phyloP scores from a whole-genome alignment of 768 basidiomycete species.

The Trametes elegans region DNA sequence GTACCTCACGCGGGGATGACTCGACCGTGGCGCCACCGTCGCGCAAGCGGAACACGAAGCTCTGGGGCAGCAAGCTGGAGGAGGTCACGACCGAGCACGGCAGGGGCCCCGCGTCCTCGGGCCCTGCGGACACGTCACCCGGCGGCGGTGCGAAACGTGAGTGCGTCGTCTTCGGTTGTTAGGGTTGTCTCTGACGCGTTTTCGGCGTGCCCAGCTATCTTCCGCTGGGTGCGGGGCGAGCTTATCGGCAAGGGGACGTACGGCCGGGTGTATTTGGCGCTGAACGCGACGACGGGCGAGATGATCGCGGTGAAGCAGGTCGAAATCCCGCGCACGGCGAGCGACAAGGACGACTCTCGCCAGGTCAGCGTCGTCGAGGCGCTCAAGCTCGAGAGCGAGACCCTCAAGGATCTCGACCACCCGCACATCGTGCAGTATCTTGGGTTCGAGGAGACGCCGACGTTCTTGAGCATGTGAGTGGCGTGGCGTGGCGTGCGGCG shows the following conservation, averaged over 20 bases:
- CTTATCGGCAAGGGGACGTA: slow-evolving; percentile 97
- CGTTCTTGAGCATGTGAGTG: slow-evolving; percentile 88
- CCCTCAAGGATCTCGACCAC: slow-evolving; percentile 94
- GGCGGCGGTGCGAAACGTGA: slow-evolving; percentile 47
- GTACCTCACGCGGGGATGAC: slow-evolving; percentile 60
- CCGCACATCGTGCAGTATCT: slow-evolving; percentile 97
- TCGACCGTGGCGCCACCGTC: slow-evolving; percentile 48
- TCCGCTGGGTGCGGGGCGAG: slow-evolving; percentile 98
- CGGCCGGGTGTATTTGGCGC: slow-evolving; percentile 91
- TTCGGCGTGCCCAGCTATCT: slow-evolving; percentile 61
- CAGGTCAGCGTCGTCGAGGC: slow-evolving; percentile 87
- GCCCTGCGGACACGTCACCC: slow-evolving; percentile 30
- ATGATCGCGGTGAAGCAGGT: slow-evolving; percentile 99
- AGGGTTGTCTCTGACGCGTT: slow-evolving; percentile 1
- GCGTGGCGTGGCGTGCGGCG: background rate
- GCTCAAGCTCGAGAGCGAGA: slow-evolving; percentile 92
- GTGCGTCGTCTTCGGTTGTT: slow-evolving; percentile 31
- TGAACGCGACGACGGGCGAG: slow-evolving; percentile 95
- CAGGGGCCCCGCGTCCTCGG: slow-evolving; percentile 43
- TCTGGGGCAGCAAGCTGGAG: slow-evolving; percentile 92
- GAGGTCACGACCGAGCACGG: slow-evolving; percentile 83
- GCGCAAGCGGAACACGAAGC: slow-evolving; percentile 86
- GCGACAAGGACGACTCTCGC: slow-evolving; percentile 86
- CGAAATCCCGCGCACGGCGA: slow-evolving; percentile 87
- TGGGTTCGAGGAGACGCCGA: slow-evolving; percentile 87